Evolutionary conservation across 2,329 filamentous ascomycete species (phyloP), one percentile per base, ranked within the genome.

Genomic region (Periconia digitata): DNA sequence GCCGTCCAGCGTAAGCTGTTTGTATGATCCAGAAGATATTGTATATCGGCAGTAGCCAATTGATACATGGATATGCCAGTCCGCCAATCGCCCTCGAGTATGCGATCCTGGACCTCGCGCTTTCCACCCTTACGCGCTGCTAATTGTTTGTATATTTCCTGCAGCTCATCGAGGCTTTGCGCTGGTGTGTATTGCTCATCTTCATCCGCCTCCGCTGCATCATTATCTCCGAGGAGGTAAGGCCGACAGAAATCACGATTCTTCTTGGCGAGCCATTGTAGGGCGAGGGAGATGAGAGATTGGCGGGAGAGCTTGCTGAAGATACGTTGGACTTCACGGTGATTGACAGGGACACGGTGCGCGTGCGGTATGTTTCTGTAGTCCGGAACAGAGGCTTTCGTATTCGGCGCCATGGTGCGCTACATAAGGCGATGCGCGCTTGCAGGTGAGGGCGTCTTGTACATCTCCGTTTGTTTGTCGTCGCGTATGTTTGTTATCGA

Each of bases 251-350:
- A 74, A 4, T 79, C 71, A 35, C 84, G 75, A 54, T 87, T 85
- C 54, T 79, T 76, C 41, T 86, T 82, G 48, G 86, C 82, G 3
- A 95, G 83, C 90, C 90, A 95, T 73, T 87, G 81, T 18, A 91
- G 78, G 0, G 82, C 87, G 8, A 95, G 79, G 0, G 84, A 82
- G 21, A 94, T 73, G 18, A 95, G 80, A 0, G 87, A 84, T 40
- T 85, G 75, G 43, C 90, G 85, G 1, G 89, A 87, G 16, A 95
- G 79, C 46, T 85, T 85, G 51, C 77, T 80, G 41, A 95, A 78
- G 35, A 81, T 78, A 68, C 87, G 90, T 55, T 80, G 69, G 41
- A 90, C 80, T 23, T 84, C 77, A 39, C 81, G 75, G 63, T 86
- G 87, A 49, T 81, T 76, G 8, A 86, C 76, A 48, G 85, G 80